phyloP scores from a whole-genome alignment of 345 rosid species.

The Rhizophora apiculata region DNA sequence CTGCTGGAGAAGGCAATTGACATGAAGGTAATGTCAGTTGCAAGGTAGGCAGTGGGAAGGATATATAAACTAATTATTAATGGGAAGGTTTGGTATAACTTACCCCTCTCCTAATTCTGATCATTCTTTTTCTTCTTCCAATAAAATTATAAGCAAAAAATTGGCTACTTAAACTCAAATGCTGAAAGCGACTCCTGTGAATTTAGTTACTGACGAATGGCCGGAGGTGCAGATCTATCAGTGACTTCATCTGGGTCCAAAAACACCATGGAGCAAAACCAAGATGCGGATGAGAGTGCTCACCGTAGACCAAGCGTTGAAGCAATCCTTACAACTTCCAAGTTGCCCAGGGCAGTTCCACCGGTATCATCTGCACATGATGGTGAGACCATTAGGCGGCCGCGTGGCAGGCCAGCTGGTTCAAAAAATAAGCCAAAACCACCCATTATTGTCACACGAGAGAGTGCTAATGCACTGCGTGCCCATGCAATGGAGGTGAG shows the following conservation, averaged over 20 bases:
- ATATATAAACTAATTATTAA: slow-evolving; percentile 23
- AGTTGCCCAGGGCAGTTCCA: slow-evolving; percentile 47
- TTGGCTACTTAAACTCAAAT: slow-evolving; percentile 54
- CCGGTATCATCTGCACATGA: slow-evolving; percentile 49
- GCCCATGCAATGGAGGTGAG: slow-evolving; percentile 91
- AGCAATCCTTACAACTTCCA: slow-evolving; percentile 34
- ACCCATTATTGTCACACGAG: slow-evolving; percentile 76
- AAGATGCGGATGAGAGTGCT: slow-evolving; percentile 40
- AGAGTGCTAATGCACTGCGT: slow-evolving; percentile 78
- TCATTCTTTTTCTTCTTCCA: slow-evolving; percentile 63
- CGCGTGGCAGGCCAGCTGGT: slow-evolving; percentile 94
- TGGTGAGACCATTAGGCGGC: slow-evolving; percentile 60
- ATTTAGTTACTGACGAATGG: slow-evolving; percentile 38
- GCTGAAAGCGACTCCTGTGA: slow-evolving; percentile 18
- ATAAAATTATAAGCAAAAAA: slow-evolving; percentile 39
- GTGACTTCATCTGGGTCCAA: slow-evolving; percentile 44
- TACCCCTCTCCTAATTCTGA: slow-evolving; percentile 71
- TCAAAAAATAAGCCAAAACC: slow-evolving; percentile 97
- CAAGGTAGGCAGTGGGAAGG: slow-evolving; percentile 51
- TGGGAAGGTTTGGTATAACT: slow-evolving; percentile 58
- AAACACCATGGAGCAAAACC: slow-evolving; percentile 43
- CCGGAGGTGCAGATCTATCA: slow-evolving; percentile 47
- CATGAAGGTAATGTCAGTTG: slow-evolving; percentile 54
- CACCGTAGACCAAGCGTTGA: slow-evolving; percentile 30
- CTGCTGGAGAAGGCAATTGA: slow-evolving; percentile 51